Base-by-base conservation (phyloP, 108 stramenopile genomes). In the Nitzschia sp. region DNA sequence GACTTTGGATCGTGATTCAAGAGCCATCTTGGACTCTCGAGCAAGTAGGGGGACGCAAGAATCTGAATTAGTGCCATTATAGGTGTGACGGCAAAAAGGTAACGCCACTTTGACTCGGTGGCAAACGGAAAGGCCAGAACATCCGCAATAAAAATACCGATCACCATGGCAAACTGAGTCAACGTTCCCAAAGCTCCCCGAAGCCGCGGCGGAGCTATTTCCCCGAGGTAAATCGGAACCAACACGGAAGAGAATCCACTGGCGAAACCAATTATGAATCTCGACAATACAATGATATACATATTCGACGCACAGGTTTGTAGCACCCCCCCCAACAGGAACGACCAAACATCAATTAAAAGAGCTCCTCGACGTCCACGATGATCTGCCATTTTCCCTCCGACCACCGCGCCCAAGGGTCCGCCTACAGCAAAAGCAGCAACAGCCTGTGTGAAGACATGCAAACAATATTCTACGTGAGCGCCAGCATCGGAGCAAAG, bases 191-290 rank as follows among this genome's bases (percentile, higher is more conserved):
- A 79, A 27, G 87, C 88, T 28, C 98, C 97, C 53, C 98, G 89
- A 23, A 98, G 71, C 11, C 85, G 93, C 0, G 93, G 96, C 25
- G 96, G 96, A 27, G 94, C 90, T 28, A 98, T 45, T 76, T 98
- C 96, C n/a, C 96, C 96, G 23, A 99, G 76, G 78, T 99, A 99
- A 33, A 97, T 83, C 9, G 97, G 98, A 25, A 97, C 95, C 25
- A 98, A 62, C 5, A 97, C 96, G 0, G 91, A 84, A 15, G 85
- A 78, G 28, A 80, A 88, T 23, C 98, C 98, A 63, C 74, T 79
- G 13, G 96, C 97, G 58, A 99, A 78, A 36, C 98, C 98, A 75
- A 95, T 85, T 23, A 96, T 52, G 16, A 95, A 81, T 28, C 98
- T 83, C 2, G 88, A 86, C 2, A 84, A 57, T 28, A 95, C 87